A percentile compares a stretch with the other conserved stretches of the same genome.
Evolutionary conservation across 306 rosid species (phyloP).

Genomic region (Cercis canadensis): DNA sequence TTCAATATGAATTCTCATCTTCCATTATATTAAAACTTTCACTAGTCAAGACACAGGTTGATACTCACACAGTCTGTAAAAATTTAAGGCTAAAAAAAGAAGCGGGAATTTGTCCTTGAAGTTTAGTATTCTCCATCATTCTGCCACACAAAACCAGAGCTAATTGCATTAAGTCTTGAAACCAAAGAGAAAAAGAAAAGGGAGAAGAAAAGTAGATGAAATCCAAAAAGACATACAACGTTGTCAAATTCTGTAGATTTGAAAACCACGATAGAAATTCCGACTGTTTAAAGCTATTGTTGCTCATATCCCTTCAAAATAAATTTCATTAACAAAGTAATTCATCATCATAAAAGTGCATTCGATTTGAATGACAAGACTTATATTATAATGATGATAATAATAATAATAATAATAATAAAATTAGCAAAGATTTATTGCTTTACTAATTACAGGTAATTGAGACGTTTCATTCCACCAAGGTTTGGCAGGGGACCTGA

Average conservation of each 20-base stretch:
- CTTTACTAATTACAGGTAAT: constrained; percentile 31
- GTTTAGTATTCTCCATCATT: constrained; percentile 37
- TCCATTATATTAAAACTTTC: no score
- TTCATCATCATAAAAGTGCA: no score
- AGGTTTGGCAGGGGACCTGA: constrained; percentile 43
- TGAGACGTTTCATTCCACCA: constrained; percentile 22
- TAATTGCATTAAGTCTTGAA: background rate
- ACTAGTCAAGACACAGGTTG: no score
- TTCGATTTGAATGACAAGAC: no score
- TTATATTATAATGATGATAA: no score
- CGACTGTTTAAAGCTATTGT: constrained; percentile 33
- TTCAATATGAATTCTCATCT: no score
- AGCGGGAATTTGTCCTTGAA: constrained; percentile 40
- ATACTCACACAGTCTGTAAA: no score
- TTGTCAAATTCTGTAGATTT: constrained; percentile 30
- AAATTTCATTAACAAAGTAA: background rate
- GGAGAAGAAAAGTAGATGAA: background rate
- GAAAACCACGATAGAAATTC: constrained; percentile 41
- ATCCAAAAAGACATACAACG: constrained; percentile 42
- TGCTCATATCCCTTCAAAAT: constrained; percentile 47
- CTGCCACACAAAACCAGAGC: constrained; percentile 15
- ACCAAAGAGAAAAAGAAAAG: background rate
- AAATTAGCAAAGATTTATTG: no score
- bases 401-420: no score
- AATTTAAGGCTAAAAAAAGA: constrained; percentile 5